Base-by-base conservation (phyloP, 192 early-diverging fungal species). In the Mortierella alpina region DNA sequence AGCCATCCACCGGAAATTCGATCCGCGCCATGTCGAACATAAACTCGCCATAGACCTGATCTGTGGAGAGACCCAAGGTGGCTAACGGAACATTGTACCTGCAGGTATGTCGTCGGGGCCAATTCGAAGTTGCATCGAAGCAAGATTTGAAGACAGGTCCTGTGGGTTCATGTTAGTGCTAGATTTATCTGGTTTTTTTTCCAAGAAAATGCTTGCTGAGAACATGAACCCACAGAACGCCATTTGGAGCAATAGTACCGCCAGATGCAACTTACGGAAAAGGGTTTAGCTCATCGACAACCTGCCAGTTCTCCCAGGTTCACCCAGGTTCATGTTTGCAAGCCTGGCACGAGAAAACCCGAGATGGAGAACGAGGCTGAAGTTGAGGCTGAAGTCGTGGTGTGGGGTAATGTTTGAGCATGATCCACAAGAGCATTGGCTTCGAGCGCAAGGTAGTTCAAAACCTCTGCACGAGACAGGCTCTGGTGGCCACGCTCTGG, bases 271-370 rank as follows among this genome's bases (percentile, higher is more conserved):
- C 77, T 61, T 80, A 80, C 77, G 70, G 47, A 55, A 67, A 80
- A 45, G 58, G 63, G 22, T 72, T 62, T 47, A 80, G n/a, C 39
- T 80, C 77, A 46, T 72, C 77, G 44, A 58, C 54, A 31, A 66
- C 77, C 46, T 80, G 77, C 77, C 77, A 80, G 54, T 80, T 70
- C 48, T 80, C 77, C 77, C 77, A 80, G 18, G 69, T 49, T 41
- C 72, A 72, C 45, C n/a, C n/a, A n/a, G n/a, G n/a, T n/a, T n/a
- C n/a, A n/a, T n/a, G 77, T 61, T 11, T 80, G 77, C 18, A 80
- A 66, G 12, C 77, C 70, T 47, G 77, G 60, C 47, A 80, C 77
- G 6, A 80, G 49, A 41, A 72, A 80, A 60, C 72, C 77, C 14
- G 77, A 80, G 66, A 80, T 80, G 42, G 77, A 80, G 47, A 80